phyloP scores from a whole-genome alignment of 352 stramenopile genomes.

The Pythium sp. region DNA sequence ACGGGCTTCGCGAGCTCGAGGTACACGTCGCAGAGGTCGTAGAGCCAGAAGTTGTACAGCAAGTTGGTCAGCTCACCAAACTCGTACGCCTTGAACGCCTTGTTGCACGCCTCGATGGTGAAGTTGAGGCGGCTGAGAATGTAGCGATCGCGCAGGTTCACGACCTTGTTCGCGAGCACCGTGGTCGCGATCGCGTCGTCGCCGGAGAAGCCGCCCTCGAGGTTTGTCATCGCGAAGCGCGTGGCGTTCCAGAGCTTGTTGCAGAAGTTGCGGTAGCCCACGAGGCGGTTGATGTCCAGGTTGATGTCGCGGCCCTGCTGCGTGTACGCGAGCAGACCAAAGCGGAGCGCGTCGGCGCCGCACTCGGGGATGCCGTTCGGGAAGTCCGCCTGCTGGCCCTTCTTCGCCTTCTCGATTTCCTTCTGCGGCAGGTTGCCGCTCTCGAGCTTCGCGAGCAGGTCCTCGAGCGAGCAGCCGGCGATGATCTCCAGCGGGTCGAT shows the following conservation, averaged over 20 bases:
- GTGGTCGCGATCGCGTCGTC: constrained; percentile 53
- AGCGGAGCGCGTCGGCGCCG: constrained; percentile 97
- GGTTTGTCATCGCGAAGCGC: constrained; percentile 96
- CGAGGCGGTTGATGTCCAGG: constrained; percentile 98
- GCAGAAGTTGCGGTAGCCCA: constrained; percentile 99
- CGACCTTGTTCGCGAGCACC: constrained; percentile 62
- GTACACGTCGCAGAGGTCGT: constrained; percentile 99
- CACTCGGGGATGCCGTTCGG: constrained; percentile 99
- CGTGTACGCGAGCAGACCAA: constrained; percentile 96
- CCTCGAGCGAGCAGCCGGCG: constrained; percentile 92
- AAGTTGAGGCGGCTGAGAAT: constrained; percentile 83
- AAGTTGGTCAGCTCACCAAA: constrained; percentile 95
- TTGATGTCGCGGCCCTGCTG: constrained; percentile 97
- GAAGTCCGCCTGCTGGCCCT: constrained; percentile 96
- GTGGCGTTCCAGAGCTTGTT: constrained; percentile 99
- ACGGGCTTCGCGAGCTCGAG: constrained; percentile 99
- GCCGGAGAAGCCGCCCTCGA: constrained; percentile 77
- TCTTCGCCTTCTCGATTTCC: constrained; percentile 97
- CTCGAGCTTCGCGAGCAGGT: constrained; percentile 95
- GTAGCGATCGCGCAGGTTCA: constrained; percentile 71
- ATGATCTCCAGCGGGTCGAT: constrained; percentile 98
- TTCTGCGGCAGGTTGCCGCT: constrained; percentile 96
- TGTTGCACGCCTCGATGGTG: constrained; percentile 72
- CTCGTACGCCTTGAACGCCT: constrained; percentile 91
- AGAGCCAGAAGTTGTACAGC: constrained; percentile 98